Evolutionary conservation across 805 yeast species (phyloP), one percentile per base, ranked within the genome.

Genomic region (Nakazawaea populi): DNA sequence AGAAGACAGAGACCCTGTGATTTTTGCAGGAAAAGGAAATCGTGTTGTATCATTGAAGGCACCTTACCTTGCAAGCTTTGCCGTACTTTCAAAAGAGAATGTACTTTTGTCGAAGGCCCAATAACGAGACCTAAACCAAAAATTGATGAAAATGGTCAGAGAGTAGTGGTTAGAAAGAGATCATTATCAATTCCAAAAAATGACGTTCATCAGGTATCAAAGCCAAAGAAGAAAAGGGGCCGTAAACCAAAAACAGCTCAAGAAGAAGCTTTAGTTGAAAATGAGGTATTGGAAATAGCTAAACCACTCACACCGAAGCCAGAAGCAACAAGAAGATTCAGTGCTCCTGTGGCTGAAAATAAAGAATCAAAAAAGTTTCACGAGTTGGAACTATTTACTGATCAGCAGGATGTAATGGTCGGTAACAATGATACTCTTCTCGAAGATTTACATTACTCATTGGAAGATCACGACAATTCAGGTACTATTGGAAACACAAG

Each of bases 1-100:
- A 58, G 71, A 40, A 59, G 61, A 37, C 66, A 65, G 48, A 54
- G 71, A 41, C 71, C 71, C 6, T 67, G 71, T 50, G 71, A 67
- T 48, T 64, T 65, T 46, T 67, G 71, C 55, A 59, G 71, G 31
- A 62, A 59, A 44, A 54, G 71, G 30, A 67, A 67, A 51, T 61
- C 70, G 1, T 67, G 71, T 55, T 67, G 71, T 56, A 66, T 67
- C 27, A 65, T 67, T 51, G 62, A 64, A 39, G 60, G 59, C n/a
- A 61, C 62, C 47, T 51, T 60, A 8, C 67, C 67, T 41, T 67
- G 71, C 47, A 56, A 65, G 50, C 56, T 65, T 9, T 67, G 71
- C 47, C 56, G 58, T 28, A 64, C 60, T 47, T 65, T 61, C 54
- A 65, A 65, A 52, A 57, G 60, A 44, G 62, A 53, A 31, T 67